A percentile compares a stretch with the other conserved stretches of the same genome.
These are phyloP conservation scores for Fusarium annulatum DNA, from an alignment of 2,329 filamentous ascomycete species.

Conservation along the genomic window DNA sequence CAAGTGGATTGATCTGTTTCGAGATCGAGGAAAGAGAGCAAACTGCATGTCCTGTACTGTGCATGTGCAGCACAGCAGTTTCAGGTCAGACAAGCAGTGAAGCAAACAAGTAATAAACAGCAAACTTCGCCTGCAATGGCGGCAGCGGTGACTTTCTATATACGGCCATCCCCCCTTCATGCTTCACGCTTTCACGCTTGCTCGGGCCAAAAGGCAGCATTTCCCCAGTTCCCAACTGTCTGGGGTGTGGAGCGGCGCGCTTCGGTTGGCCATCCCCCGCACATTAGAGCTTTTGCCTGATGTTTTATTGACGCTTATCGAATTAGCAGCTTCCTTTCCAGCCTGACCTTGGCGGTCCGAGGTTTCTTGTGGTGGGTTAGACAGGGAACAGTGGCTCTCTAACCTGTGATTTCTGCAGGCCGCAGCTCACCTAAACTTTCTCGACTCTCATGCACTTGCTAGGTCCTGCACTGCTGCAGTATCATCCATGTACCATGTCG, in stretches of 20 bases:
- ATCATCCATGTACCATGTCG: conserved; percentile 18
- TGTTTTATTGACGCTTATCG: conserved; percentile 39
- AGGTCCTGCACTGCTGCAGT: background rate
- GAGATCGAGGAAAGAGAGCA: conserved; percentile 16
- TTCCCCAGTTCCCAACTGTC: conserved; percentile 28
- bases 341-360: conserved; percentile 23
- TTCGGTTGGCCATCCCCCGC: conserved; percentile 41
- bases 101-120: background rate
- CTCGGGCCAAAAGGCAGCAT: conserved; percentile 10
- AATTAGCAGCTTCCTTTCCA: conserved; percentile 30
- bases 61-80: conserved; percentile 27
- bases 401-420: conserved; percentile 25
- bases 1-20: conserved; percentile 13
- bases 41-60: conserved; percentile 11
- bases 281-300: conserved; percentile 39
- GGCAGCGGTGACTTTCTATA: conserved; percentile 45
- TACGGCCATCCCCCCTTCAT: conserved; percentile 30
- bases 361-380: conserved; percentile 30
- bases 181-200: conserved; percentile 7
- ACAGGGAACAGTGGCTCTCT: conserved; percentile 17
- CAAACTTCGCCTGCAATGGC: conserved; percentile 7
- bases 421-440: background rate
- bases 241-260: conserved; percentile 41
- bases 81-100: conserved; percentile 31
- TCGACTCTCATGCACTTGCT: background rate